Base-by-base conservation (phyloP, 163 green algal genomes). In the Scenedesmus sp. region DNA sequence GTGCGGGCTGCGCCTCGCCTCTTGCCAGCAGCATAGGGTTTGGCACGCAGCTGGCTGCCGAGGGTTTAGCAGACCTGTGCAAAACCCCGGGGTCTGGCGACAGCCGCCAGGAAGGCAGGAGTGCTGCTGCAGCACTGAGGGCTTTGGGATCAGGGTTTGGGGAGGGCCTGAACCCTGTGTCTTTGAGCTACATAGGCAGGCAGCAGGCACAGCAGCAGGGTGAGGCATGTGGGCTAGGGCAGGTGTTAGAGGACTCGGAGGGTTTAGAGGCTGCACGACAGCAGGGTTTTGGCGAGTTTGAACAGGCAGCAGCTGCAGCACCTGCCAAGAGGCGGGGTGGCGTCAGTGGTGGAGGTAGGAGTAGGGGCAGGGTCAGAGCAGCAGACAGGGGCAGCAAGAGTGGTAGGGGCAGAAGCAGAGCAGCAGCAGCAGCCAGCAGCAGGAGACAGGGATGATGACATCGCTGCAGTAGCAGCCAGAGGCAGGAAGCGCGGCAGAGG, bases 41-140 rank as follows among this genome's bases (percentile, higher is more conserved):
- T 59, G 53, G 51, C n/a, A 87, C 82, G 3, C 82, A 87, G 82
- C 26, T 87, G 53, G 82, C 82, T 40, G 33, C 61, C 20, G 53
- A 87, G 82, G 81, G 81, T 70, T 73, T 86, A 44, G 24, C 44
- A 33, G 81, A 40, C n/a, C 81, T 86, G 4, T 86, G 81, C 81
- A 86, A 70, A 70, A 86, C 81, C 30, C 81, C 81, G 37, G 59
- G 46, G 30, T 49, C 24, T 72, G 46, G 30, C 35, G 81, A 86
- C 44, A 68, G 65, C 65, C 65, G 65, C 65, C 65, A 76, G 65
- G 65, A 76, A 40, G 65, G 65, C 30, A 37, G n/a, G 35, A 12
- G 42, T 46, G 81, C 81, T 24, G 81, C 35, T 51, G 35, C 72
- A 49, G 35, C 72, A 20, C 65, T 76, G 30, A 76, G 65, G 65